Base-by-base conservation (phyloP, 164 flowering plant species). In the Pachysandra terminalis region DNA sequence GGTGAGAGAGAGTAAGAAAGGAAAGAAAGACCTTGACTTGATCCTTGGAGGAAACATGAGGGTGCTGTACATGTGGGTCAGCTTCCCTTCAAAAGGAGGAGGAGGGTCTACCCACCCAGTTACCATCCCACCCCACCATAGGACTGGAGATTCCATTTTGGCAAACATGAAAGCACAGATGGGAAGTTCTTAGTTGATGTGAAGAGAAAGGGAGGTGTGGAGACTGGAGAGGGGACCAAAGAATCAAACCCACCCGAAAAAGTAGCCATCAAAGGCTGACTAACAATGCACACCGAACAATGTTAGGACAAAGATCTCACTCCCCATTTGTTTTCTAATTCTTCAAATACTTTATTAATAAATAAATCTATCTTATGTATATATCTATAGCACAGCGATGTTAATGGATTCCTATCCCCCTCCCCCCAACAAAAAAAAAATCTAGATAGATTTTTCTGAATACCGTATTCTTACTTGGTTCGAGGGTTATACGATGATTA, bases 291-390 rank as follows among this genome's bases (percentile, higher is more conserved):
- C 68, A 74, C 73, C 49, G 27, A 74, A 75, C 73, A 68, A 74
- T 73, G 71, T 69, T 73, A 72, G 56, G 73, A 79, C 80, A 79
- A 79, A 82, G 67, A 77, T 73, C 77, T 77, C 78, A 40, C 65
- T 57, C 68, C 19, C 51, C 40, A 55, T 69, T 48, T 59, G 17
- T 23, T 64, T 26, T 55, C 19, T 26, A 10, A 56, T 58, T 23
- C 16, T 56, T 27, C 7, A 32, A 7, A 32, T 32, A 32, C 37
- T 32, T 32, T 32, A 32, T 32, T 32, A 32, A 32, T 32, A 32
- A 32, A 32, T 3, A 32, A 32, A 32, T 32, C 37, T n/a, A n/a
- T n/a, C n/a, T n/a, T n/a, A 32, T 32, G 37, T 32, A 7, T n/a
- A 32, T 3, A 32, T 3, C 37, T 32, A 32, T 7, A 32, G 37